Base-by-base conservation (phyloP, 2,329 filamentous ascomycete genomes). In the Bipolaris gigantea region DNA sequence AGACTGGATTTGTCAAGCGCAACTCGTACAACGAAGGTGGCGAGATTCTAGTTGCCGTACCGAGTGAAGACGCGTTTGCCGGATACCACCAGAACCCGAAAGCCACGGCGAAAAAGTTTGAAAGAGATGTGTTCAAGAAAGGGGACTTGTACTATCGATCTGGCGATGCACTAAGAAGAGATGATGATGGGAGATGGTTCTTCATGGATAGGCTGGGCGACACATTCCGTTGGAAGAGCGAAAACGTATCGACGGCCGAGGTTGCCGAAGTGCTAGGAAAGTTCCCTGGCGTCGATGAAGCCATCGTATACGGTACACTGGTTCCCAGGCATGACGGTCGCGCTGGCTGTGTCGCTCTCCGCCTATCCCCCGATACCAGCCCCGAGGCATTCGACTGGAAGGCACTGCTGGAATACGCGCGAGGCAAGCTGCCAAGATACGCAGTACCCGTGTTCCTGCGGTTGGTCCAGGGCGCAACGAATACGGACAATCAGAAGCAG, bases 401-500 rank as follows among this genome's bases (percentile, higher is more conserved):
- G 9, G 64, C 59, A 1, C 46, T 71, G 1, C 45, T 70, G 21
- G 55, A 55, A 11, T 65, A 70, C 48, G 56, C 60, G 18, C 56
- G 55, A 18, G 58, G 53, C 7, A 65, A 69, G 42, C 48, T 92
- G 16, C 89, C 89, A 0, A 81, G 79, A 57, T 92, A 92, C 64
- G 89, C 89, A 0, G 87, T 92, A 1, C 89, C 89, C 0, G 72
- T 90, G 2, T 92, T 92, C 74, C 61, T 92, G 42, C 79, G 88
- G 0, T 70, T 89, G 13, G 80, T 89, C 4, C 72, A 78, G 19
- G 77, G 76, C 30, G 79, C 80, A 41, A 82, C 79, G 34, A 82
- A 85, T 10, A 87, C 84, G 54, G 85, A 88, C 64, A 92, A 90
- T 62, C 87, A 90, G 70, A 92, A 92, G 75, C 88, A 90, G 73